phyloP scores from a whole-genome alignment of 2,329 filamentous ascomycete species.

The Aspergillus sp. region DNA sequence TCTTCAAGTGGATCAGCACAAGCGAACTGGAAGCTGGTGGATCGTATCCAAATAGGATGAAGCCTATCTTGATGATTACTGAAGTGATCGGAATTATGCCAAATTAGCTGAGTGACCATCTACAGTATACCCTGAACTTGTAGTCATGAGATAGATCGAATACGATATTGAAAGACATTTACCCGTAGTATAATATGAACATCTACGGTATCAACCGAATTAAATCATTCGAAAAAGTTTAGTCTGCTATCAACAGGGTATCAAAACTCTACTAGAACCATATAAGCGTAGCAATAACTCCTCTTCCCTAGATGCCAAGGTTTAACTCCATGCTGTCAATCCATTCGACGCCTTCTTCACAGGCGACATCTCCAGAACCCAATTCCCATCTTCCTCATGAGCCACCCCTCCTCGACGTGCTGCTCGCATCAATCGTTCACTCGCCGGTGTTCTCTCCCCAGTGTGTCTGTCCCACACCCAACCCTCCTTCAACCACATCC shows the following conservation, averaged over 20 bases:
- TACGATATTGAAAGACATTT: too few species aligned
- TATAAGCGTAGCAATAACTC: neutral
- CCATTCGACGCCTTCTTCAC: slow-evolving; percentile 34
- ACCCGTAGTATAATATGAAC: neutral
- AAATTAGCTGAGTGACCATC: neutral
- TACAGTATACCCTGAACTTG: neutral
- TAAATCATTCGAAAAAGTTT: too few species aligned
- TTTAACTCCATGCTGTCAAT: slow-evolving; percentile 14
- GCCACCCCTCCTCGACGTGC: slow-evolving; percentile 45
- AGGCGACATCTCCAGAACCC: slow-evolving; percentile 38
- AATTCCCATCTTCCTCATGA: slow-evolving; percentile 44
- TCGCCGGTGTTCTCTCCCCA: slow-evolving; percentile 53
- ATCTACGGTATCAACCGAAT: neutral
- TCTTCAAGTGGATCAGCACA: too few species aligned
- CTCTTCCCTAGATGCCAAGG: neutral
- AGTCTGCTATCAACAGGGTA: neutral
- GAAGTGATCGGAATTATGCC: too few species aligned
- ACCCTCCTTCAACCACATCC: slow-evolving; percentile 90
- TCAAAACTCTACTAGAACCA: neutral
- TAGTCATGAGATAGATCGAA: too few species aligned
- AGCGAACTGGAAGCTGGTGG: too few species aligned
- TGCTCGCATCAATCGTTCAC: slow-evolving; percentile 40
- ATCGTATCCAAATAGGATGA: too few species aligned
- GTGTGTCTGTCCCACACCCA: slow-evolving; percentile 77
- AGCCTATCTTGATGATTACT: neutral